Conservation (phyloP, 257 asterid genomes). For the Solanum corneliomulleri region DNA sequence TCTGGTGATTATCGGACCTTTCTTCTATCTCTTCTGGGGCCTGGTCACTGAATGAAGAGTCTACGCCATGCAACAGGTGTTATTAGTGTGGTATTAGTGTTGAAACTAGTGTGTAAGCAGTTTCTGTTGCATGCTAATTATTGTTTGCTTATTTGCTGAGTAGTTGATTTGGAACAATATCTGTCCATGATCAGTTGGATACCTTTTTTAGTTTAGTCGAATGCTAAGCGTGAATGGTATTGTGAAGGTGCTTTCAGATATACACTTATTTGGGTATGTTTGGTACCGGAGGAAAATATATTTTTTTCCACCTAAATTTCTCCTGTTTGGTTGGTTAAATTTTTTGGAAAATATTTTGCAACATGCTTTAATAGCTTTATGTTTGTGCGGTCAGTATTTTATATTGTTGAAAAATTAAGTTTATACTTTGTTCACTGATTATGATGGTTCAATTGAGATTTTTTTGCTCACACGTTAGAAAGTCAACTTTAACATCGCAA, state of each 20-base stretch:
- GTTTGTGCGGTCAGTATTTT: not conserved
- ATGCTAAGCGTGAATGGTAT: not conserved
- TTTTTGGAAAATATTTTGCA: no score
- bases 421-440: not conserved
- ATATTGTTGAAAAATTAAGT: no score
- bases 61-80: not conserved
- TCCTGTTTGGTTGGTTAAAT: not conserved
- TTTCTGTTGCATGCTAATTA: not conserved
- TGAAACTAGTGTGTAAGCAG: not conserved
- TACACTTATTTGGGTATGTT: not conserved
- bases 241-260: not conserved
- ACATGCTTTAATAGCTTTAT: not conserved
- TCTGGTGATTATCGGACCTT: slow-evolving; percentile 65
- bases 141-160: not conserved
- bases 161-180: not conserved
- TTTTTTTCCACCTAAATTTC: not conserved
- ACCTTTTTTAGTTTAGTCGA: not conserved
- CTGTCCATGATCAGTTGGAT: not conserved
- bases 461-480: not conserved
- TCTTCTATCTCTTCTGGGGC: slow-evolving; percentile 70
- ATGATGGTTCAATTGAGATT: no score
- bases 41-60: slow-evolving; percentile 22
- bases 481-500: not conserved
- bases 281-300: not conserved
- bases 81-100: not conserved